Conservation (phyloP, 768 basidiomycete genomes). For the Russula sp. region DNA sequence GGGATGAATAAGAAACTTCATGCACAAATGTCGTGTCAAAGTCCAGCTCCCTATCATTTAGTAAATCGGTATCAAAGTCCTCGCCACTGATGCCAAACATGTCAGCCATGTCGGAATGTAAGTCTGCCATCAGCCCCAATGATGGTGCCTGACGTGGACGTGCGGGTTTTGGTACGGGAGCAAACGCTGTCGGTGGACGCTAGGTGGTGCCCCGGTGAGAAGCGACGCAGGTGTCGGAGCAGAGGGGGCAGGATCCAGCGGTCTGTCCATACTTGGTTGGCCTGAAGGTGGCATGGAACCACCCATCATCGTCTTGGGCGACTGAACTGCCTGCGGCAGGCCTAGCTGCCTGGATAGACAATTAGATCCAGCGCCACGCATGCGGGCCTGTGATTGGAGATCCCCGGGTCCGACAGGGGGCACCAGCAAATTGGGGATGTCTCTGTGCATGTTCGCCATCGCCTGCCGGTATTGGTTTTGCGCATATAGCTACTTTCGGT, state of each 20-base stretch:
- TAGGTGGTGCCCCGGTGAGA: conserved; percentile 6
- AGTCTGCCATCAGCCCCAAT: background rate
- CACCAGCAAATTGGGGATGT: background rate
- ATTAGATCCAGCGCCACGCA: conserved; percentile 9
- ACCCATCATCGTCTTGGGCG: conserved; percentile 11
- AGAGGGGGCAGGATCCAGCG: conserved; percentile 11
- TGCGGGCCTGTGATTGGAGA: background rate
- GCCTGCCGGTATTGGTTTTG: conserved; percentile 10
- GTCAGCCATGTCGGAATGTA: conserved; percentile 14
- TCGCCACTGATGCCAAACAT: conserved; percentile 6
- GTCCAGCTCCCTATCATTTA: conserved; percentile 8
- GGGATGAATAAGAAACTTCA: background rate
- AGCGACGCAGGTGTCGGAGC: conserved; percentile 17
- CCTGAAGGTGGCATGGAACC: conserved; percentile 26
- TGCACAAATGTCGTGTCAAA: background rate
- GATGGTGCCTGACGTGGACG: background rate
- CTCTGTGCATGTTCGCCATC: conserved; percentile 1
- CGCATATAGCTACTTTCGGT: conserved; percentile 1
- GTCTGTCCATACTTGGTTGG: conserved; percentile 19
- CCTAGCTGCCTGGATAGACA: conserved; percentile 8
- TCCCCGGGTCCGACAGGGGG: background rate
- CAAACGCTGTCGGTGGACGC: conserved; percentile 18
- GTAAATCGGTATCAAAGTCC: conserved; percentile 4
- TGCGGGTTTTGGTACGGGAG: background rate
- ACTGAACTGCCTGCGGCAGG: too few relatives aligned